Evolutionary conservation across 2,329 filamentous ascomycete genomes (phyloP).

Genomic region (Fusarium pseudograminearum): DNA sequence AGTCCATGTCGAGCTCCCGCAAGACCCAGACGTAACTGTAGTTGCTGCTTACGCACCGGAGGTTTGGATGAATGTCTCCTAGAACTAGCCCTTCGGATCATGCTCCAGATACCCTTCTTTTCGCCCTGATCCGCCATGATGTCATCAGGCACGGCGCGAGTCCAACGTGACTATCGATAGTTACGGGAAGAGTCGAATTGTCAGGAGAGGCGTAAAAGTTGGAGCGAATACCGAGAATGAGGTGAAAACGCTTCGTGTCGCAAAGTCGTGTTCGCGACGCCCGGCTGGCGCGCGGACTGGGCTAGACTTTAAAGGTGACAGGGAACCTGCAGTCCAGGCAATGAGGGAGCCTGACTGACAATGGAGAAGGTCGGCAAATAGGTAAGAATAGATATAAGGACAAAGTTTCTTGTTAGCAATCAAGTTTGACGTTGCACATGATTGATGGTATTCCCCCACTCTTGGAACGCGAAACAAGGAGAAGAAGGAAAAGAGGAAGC

Average conservation of each 20-base stretch:
- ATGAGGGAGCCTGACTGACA: constrained; percentile 6
- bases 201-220: constrained; percentile 9
- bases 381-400: neutral
- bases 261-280: constrained; percentile 36
- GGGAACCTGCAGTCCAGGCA: constrained; percentile 1
- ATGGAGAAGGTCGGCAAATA: constrained; percentile 8
- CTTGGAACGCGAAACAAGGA: constrained; percentile 7
- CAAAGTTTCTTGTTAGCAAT: constrained; percentile 32
- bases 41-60: constrained; percentile 36
- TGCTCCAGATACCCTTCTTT: constrained; percentile 61
- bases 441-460: constrained; percentile 16
- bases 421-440: constrained; percentile 36
- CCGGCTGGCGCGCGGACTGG: constrained; percentile 25
- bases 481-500: neutral
- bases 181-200: neutral
- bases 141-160: constrained; percentile 36
- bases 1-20: neutral
- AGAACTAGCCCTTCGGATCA: constrained; percentile 63
- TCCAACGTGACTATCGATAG: constrained; percentile 28
- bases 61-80: constrained; percentile 39
- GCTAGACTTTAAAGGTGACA: constrained; percentile 23
- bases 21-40: neutral
- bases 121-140: constrained; percentile 53
- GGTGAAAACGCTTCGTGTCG: constrained; percentile 13
- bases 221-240: neutral